Percentiles rank a stretch among this genome's conserved stretches.
Conservation (phyloP, 768 basidiomycete species). For the Phaeotremella skinneri region DNA sequence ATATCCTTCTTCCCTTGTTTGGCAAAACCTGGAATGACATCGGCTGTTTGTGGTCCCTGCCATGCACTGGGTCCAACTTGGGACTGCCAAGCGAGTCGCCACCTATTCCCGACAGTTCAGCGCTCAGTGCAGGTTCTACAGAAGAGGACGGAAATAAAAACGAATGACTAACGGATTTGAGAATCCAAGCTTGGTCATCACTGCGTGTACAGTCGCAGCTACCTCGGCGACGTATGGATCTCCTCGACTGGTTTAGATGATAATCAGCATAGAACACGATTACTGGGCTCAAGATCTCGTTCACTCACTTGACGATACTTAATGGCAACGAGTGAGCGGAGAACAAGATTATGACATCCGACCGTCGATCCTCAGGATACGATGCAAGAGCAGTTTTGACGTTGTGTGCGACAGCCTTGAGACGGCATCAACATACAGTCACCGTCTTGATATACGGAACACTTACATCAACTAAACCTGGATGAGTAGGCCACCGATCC, state of each 20-base stretch:
- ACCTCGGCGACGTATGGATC: constrained; percentile 97
- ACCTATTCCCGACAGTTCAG: constrained; percentile 67
- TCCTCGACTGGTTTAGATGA: constrained; percentile 64
- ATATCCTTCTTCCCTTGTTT: constrained; percentile 55
- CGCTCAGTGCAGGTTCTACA: constrained; percentile 52
- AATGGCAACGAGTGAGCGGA: constrained; percentile 97
- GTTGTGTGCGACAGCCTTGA: constrained; percentile 83
- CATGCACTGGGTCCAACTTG: constrained; percentile 96
- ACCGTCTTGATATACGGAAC: background rate
- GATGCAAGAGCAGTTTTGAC: constrained; percentile 76
- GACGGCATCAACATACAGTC: background rate
- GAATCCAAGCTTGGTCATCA: constrained; percentile 75
- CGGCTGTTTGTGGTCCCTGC: constrained; percentile 96
- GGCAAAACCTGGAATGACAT: constrained; percentile 69
- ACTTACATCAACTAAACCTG: constrained; percentile 85
- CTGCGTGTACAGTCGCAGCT: constrained; percentile 84
- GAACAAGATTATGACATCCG: constrained; percentile 80
- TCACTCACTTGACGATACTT: constrained; percentile 77
- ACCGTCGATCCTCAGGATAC: constrained; percentile 67
- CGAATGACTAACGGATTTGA: constrained; percentile 44
- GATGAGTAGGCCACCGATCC: constrained; percentile 95
- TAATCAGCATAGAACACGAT: background rate
- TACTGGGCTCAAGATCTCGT: background rate
- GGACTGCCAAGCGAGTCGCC: constrained; percentile 94
- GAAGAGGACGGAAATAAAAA: background rate